Evolutionary conservation across 148 eudicot genomes (phyloP).

Genomic region (Gaultheria prostrata): DNA sequence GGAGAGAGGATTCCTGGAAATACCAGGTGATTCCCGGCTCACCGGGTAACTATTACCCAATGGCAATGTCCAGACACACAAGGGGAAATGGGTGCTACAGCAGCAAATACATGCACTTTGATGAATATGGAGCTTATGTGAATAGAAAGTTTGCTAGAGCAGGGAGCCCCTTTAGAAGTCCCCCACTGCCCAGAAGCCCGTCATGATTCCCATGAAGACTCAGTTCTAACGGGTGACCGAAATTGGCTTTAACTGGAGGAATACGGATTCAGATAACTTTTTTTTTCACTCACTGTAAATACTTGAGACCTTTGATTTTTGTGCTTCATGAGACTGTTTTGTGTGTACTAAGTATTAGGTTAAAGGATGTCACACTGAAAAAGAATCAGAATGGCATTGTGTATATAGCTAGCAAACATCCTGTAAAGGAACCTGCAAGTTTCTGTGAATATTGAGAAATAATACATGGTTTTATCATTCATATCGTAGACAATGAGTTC

Average conservation of each 20-base stretch:
- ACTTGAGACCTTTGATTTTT: neutral
- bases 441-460: neutral
- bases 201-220: neutral
- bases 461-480: neutral
- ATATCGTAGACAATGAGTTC: neutral
- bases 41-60: constrained; percentile 13
- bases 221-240: neutral
- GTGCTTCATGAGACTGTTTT: neutral
- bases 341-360: neutral
- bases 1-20: constrained; percentile 29
- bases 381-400: neutral
- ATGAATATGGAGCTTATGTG: constrained; percentile 15
- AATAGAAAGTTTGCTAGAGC: constrained; percentile 12
- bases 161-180: constrained; percentile 10
- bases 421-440: neutral
- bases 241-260: neutral
- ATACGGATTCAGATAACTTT: neutral
- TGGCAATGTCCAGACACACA: constrained; percentile 4
- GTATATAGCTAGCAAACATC: neutral
- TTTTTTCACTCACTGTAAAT: neutral
- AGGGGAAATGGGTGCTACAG: constrained; percentile 14
- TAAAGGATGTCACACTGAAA: neutral
- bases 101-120: constrained; percentile 17
- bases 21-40: constrained; percentile 17
- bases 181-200: constrained; percentile 7